These are phyloP conservation scores for Trichoderma arundinaceum DNA, from an alignment of 2,329 filamentous ascomycete species.

Conservation along the genomic window DNA sequence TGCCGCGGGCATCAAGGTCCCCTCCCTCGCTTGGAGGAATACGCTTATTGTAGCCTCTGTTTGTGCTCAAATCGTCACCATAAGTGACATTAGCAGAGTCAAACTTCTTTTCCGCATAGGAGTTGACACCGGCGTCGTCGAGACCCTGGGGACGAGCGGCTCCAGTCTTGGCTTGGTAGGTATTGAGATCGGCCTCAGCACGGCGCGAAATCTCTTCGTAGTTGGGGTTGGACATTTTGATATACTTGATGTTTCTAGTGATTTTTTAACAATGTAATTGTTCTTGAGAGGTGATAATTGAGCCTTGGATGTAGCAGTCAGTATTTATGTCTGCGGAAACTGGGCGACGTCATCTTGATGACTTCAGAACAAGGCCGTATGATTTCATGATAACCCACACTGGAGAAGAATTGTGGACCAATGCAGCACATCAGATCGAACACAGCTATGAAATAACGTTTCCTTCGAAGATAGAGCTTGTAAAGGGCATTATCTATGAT, in stretches of 20 bases:
- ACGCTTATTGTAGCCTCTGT: slow-evolving; percentile 52
- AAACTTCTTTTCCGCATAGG: slow-evolving; percentile 47
- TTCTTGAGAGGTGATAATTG: not conserved
- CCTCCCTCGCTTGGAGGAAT: slow-evolving; percentile 55
- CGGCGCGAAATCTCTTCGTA: slow-evolving; percentile 52
- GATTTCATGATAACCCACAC: slow-evolving; percentile 31
- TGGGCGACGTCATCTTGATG: slow-evolving; percentile 17
- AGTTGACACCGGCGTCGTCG: slow-evolving; percentile 52
- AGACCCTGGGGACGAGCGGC: slow-evolving; percentile 46
- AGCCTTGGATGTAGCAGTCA: too few species aligned
- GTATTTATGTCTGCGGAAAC: slow-evolving; percentile 4
- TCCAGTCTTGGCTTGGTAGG: slow-evolving; percentile 55
- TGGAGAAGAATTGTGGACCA: slow-evolving; percentile 10
- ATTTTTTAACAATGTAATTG: not conserved
- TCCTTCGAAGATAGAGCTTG: not conserved
- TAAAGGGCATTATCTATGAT: not conserved
- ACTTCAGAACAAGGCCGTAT: slow-evolving; percentile 28
- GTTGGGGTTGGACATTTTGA: slow-evolving; percentile 35
- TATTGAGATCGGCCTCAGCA: slow-evolving; percentile 56
- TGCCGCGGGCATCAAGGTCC: slow-evolving; percentile 50
- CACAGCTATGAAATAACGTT: not conserved
- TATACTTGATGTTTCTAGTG: not conserved
- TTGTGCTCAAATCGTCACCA: slow-evolving; percentile 53
- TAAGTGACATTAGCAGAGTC: slow-evolving; percentile 39
- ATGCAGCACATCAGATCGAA: not conserved